Percentiles rank a stretch among this genome's conserved stretches.
phyloP scores from a whole-genome alignment of 345 rosid species.

The Corchorus capsularis region DNA sequence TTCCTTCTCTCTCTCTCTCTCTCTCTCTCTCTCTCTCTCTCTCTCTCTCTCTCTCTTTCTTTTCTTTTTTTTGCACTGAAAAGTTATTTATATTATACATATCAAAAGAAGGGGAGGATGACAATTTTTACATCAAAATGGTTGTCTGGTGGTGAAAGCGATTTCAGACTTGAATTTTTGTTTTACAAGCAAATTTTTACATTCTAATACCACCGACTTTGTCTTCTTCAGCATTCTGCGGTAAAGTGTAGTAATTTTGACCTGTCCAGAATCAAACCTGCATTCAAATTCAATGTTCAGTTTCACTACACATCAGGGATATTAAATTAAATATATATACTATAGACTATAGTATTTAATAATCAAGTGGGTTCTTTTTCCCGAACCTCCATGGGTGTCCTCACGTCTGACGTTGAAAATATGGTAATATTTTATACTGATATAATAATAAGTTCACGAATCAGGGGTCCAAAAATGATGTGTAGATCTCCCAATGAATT shows the following conservation, averaged over 20 bases:
- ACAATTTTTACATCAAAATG: too few species aligned
- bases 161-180: background rate
- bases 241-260: background rate
- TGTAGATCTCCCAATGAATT: background rate
- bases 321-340: background rate
- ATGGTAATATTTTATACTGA: background rate
- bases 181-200: too few species aligned
- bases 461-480: background rate
- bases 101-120: too few species aligned
- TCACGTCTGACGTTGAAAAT: conserved; percentile 3
- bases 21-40: too few species aligned
- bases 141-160: too few species aligned
- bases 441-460: background rate
- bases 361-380: background rate
- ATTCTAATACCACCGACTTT: background rate
- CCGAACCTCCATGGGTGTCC: background rate
- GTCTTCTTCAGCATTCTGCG: too few species aligned
- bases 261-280: background rate
- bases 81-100: too few species aligned
- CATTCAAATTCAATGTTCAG: conserved; percentile 15
- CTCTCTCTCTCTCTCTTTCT: too few species aligned
- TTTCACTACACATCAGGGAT: too few species aligned
- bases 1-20: too few species aligned
- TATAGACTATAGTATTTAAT: background rate
- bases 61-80: too few species aligned